These are phyloP conservation scores for Sporothrix sp. DNA, from an alignment of 2,329 filamentous ascomycete genomes.

Conservation along the genomic window DNA sequence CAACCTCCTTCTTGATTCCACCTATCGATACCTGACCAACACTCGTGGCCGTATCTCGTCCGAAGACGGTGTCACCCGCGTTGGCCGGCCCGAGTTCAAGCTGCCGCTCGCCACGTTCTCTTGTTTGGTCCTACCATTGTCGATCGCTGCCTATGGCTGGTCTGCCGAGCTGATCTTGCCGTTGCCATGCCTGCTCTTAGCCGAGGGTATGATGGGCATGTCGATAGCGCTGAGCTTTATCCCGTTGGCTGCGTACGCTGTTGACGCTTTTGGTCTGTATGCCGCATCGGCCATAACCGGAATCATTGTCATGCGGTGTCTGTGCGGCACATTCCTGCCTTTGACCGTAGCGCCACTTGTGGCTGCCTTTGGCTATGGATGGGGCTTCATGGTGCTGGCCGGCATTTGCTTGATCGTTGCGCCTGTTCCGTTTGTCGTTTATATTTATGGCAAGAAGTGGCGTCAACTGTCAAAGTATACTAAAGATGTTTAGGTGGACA, in stretches of 20 bases:
- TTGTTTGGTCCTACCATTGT: conserved; percentile 35
- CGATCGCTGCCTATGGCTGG: conserved; percentile 42
- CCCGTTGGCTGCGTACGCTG: conserved; percentile 45
- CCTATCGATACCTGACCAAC: conserved; percentile 38
- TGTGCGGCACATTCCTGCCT: conserved; percentile 48
- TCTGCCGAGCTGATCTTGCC: conserved; percentile 34
- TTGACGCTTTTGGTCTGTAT: conserved; percentile 47
- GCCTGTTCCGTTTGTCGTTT: conserved; percentile 41
- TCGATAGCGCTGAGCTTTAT: conserved; percentile 37
- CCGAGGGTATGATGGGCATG: conserved; percentile 36
- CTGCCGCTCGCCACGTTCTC: conserved; percentile 43
- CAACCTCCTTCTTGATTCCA: conserved; percentile 41
- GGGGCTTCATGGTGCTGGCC: conserved; percentile 38
- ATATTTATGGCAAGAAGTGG: conserved; percentile 43
- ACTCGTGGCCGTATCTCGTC: conserved; percentile 16
- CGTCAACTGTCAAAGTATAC: conserved; percentile 41
- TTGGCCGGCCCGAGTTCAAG: conserved; percentile 43
- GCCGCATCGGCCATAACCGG: conserved; percentile 49
- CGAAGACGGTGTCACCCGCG: conserved; percentile 21
- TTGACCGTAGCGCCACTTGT: conserved; percentile 39
- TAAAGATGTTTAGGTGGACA: conserved; percentile 23
- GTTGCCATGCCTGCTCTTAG: conserved; percentile 33
- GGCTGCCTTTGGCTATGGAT: conserved; percentile 40
- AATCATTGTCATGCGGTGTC: conserved; percentile 44
- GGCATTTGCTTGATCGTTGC: conserved; percentile 33